Evolutionary conservation across 75 land plant genomes (phyloP), one percentile per base, ranked within the genome.

Genomic region (Sequoiadendron giganteum): DNA sequence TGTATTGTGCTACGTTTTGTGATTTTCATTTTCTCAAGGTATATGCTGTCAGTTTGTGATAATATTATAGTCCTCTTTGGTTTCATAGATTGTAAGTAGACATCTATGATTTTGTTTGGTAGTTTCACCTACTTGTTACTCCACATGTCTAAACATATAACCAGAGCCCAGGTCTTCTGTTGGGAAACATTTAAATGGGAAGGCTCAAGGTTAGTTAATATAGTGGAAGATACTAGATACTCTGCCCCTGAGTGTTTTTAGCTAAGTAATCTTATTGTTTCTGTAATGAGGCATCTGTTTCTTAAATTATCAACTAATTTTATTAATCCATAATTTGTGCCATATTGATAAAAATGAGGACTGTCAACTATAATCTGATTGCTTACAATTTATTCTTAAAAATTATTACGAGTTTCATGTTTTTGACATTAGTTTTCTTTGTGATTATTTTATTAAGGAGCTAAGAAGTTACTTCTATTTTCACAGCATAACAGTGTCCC

Each of bases 401-500:
- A 52, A 49, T 56, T 16, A 47, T 18, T 82, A 28, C 38, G 54
- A 32, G 19, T 42, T 56, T 52, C 58, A 10, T 34, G 39, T 85
- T 55, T 21, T 56, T 34, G n/a, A 13, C 15, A 21, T 21, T 55
- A n/a, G 39, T 52, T 85, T 34, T 38, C 10, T 85, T 49, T 61
- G 45, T 30, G 5, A 49, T 18, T 55, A 21, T 32, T 58, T 58
- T 52, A 16, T 19, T 48, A n/a, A 16, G 48, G 70, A 19, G 39
- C 40, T 55, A 32, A 19, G 39, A 34, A 81, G 21, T 19, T 75
- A 21, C 73, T 56, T 90, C 16, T 89, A 14, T n/a, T 52, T 86
- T 86, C 68, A 30, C 85, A 90, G 88, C 86, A 85, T 49, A 19
- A 47, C 32, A 87, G 88, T 89, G 92, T 92, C 70, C 94, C 96